phyloP scores from a whole-genome alignment of 176 grass and related monocot genomes.

The Guadua angustifolia region DNA sequence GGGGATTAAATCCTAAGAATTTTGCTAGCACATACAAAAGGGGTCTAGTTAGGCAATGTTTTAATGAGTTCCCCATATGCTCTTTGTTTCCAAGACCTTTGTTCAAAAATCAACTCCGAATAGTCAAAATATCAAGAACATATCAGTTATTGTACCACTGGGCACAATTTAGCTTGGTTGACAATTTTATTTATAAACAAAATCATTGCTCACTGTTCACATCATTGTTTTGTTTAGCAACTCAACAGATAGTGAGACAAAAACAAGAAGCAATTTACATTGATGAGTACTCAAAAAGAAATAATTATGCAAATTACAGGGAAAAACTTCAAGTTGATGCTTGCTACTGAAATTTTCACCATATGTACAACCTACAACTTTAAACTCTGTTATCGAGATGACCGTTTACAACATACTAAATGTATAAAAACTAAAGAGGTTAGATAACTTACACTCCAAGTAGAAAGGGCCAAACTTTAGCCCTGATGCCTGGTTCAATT shows the following conservation, averaged over 20 bases:
- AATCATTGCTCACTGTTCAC: not conserved
- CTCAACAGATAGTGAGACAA: not conserved
- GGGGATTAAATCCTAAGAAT: conserved; percentile 20
- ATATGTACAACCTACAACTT: conserved; percentile 16
- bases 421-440: conserved; percentile 27
- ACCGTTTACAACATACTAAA: conserved; percentile 17
- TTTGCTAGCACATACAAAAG: conserved; percentile 5
- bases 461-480: conserved; percentile 95
- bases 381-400: conserved; percentile 32
- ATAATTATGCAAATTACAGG: conserved; percentile 22
- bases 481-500: conserved; percentile 79
- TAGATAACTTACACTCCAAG: conserved; percentile 82
- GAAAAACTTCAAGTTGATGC: not conserved
- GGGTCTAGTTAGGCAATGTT: not conserved
- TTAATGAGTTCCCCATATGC: not conserved
- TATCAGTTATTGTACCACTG: not conserved
- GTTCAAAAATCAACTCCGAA: not conserved
- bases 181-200: not conserved
- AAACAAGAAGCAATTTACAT: not conserved
- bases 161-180: not conserved
- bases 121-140: not conserved
- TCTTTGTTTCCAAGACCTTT: conserved; percentile 4
- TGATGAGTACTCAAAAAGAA: not conserved
- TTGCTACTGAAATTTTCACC: not conserved
- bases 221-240: conserved; percentile 11